These are phyloP conservation scores for Trichoderma arundinaceum DNA, from an alignment of 2,329 filamentous ascomycete species.

Conservation along the genomic window DNA sequence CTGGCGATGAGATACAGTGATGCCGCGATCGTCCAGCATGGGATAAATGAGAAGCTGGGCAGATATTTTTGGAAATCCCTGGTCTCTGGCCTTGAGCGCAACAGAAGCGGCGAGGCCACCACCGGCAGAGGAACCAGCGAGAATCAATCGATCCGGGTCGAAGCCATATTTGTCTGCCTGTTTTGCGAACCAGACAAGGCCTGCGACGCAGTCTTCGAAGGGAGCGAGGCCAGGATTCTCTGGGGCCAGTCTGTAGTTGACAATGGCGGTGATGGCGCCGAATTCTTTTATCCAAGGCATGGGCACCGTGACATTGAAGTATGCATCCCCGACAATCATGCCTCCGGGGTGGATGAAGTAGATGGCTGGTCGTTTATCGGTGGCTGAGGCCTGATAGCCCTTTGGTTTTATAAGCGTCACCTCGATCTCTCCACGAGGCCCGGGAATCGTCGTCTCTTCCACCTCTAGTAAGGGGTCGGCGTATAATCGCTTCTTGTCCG, in stretches of 20 bases:
- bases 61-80: slow-evolving; percentile 6
- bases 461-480: not conserved
- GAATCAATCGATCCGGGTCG: not conserved
- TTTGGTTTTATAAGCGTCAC: not conserved
- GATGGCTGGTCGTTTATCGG: not conserved
- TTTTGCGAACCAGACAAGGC: slow-evolving; percentile 8
- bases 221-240: slow-evolving; percentile 2
- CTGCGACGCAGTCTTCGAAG: slow-evolving; percentile 10
- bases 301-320: not conserved
- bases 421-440: slow-evolving; percentile 6
- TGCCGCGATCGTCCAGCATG: not conserved
- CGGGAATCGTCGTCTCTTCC: not conserved
- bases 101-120: not conserved
- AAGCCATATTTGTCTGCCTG: not conserved
- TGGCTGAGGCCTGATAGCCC: not conserved
- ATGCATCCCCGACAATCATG: not conserved
- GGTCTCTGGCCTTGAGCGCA: not conserved
- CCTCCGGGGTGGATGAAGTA: not conserved
- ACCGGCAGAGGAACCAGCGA: not conserved
- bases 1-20: not conserved
- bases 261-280: not conserved
- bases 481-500: not conserved
- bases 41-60: slow-evolving; percentile 1
- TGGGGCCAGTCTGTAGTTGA: slow-evolving; percentile 1
- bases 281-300: slow-evolving; percentile 7